Base-by-base conservation (phyloP, 805 yeast genomes). In the Yarrowia sp. region DNA sequence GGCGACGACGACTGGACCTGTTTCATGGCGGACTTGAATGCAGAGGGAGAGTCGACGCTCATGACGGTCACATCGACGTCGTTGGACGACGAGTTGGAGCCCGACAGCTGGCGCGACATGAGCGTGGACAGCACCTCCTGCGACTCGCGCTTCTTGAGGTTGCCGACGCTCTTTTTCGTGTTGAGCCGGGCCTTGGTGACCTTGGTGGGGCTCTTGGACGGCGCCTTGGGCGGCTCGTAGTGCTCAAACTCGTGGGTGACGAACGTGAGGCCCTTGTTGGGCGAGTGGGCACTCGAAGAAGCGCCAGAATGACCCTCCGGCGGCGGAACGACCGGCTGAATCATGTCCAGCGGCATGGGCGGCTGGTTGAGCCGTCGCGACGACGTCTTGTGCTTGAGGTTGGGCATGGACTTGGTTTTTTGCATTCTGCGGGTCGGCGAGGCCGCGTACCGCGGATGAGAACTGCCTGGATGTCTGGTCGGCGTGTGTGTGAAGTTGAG, bases 21-120 rank as follows among this genome's bases (percentile, higher is more conserved):
- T 39, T 55, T 55, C 38, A 55, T 55, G 27, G 61, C 61, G 38
- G 61, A 38, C 31, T 38, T 38, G 36, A 55, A 55, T 39, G 61
- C 61, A 27, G 61, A 55, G 29, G 61, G 61, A 36, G 61, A 55
- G 47, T 55, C 38, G 29, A 55, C 61, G 38, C 61, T 55, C 61
- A 55, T 55, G 27, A 55, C 61, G 21, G 47, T 21, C 27, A 55
- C 61, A 12, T 55, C 61, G 19, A 35, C 31, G 10, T 53, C 59
- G 44, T 35, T 35, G 18, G 42, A 22, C 21, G 41, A 33, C 14
- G 29, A 21, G 25, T 25, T 55, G 31, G 58, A 33, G 16, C 58
- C 42, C 18, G 58, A 38, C 5, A 55, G 61, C 21, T 55, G 61
- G 2, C 47, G 16, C 6, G 46, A 55, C 61, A 38, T 55, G 42